phyloP scores from a whole-genome alignment of 805 yeast species.

The Candida adriatica region DNA sequence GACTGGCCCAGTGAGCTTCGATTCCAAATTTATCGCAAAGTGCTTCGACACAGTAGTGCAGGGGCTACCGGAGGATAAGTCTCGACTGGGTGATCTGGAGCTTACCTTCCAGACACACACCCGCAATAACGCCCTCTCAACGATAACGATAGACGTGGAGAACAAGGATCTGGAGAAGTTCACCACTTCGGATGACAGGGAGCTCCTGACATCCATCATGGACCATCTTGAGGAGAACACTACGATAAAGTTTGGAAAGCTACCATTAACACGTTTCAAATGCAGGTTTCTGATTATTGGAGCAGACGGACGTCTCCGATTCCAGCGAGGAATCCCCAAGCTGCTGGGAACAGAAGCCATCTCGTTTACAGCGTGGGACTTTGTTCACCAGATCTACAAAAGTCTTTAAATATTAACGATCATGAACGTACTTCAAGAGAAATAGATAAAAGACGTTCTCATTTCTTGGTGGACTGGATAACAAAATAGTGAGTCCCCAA shows the following conservation, averaged over 20 bases:
- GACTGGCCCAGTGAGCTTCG: conserved; percentile 21
- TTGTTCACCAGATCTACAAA: conserved; percentile 12
- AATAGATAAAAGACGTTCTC: no score
- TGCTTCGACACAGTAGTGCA: conserved; percentile 21
- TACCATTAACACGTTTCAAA: conserved; percentile 15
- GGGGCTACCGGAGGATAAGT: conserved; percentile 9
- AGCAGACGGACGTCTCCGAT: conserved; percentile 18
- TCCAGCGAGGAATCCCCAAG: conserved; percentile 18
- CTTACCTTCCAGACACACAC: conserved; percentile 22
- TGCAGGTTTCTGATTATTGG: conserved; percentile 17
- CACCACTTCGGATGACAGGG: conserved; percentile 2
- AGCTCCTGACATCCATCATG: conserved; percentile 15
- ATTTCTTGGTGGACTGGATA: conserved; percentile 5
- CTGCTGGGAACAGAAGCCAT: conserved; percentile 15
- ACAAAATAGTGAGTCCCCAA: conserved; percentile 20
- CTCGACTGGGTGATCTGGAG: conserved; percentile 23
- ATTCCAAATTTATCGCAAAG: conserved; percentile 18
- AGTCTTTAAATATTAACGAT: conserved; percentile 6
- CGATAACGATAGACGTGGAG: conserved; percentile 22
- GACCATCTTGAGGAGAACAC: conserved; percentile 22
- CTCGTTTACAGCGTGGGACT: conserved; percentile 22
- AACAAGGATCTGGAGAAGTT: conserved; percentile 22
- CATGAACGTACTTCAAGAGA: no score
- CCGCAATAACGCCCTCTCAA: conserved; percentile 16
- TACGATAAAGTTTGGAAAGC: conserved; percentile 22